Evolutionary conservation across 495 filamentous ascomycete genomes (phyloP), one percentile per base, ranked within the genome.

Genomic region (Hyaloscypha hepaticicola): DNA sequence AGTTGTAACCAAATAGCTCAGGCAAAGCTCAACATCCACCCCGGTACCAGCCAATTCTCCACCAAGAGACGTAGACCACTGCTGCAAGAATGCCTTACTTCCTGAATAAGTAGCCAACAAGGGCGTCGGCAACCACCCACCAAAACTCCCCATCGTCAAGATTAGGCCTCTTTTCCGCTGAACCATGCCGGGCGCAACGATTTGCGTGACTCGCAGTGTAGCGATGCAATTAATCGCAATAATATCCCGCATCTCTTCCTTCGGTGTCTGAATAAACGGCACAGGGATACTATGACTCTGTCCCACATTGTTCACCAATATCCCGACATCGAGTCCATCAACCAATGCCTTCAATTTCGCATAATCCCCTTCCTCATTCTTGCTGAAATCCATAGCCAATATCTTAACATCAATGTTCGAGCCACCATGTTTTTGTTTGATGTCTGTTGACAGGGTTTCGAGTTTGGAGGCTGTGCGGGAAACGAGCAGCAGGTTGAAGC

Each of bases 241-340:
- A 72, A 99, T 99, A 71, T 91, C 85, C 66, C 83, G 78, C 77
- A 98, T 84, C 78, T 98, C 96, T 51, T 87, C 78, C 65, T 86
- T 79, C 14, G 86, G 75, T 6, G 93, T 97, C 70, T 90, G 78
- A 28, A 89, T 78, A 80, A 98, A 99, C 0, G 93, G 86, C 9
- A 93, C 91, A 19, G 96, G 96, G 59, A 97, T 96, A 72, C 83
- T 87, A 80, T 98, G 96, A 75, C 88, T 92, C 76, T 90, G 88
- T 67, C 96, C 96, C 56, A 99, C 96, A 73, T 99, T 99, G 83
- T 99, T 99, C 78, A 99, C 81, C 62, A 99, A 79, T 66, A 99
- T 87, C 50, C 89, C 87, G 19, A 99, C 80, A 63, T 97, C 93
- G 53, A 96, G 82, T 8, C 83, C 85, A 25, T 85, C 75, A 59